These are phyloP conservation scores for Naganishia cerealis DNA, from an alignment of 1,284 basidiomycete genomes.

Conservation along the genomic window DNA sequence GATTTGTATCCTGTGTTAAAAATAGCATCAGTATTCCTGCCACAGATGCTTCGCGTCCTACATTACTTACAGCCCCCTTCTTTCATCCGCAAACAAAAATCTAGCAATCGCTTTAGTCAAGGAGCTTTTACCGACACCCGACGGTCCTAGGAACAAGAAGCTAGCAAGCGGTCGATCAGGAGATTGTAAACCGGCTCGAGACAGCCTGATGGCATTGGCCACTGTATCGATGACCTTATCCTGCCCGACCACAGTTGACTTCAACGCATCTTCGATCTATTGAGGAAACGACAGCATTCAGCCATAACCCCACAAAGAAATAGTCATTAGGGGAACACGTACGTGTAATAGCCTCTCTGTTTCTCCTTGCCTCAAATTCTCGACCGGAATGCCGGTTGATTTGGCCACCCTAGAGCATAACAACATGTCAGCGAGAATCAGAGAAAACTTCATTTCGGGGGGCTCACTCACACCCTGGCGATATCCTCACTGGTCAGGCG, in stretches of 20 bases:
- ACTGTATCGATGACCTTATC: constrained; percentile 77
- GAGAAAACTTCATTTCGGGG: neutral
- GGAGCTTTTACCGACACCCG: constrained; percentile 74
- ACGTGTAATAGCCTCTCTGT: constrained; percentile 85
- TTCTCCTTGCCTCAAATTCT: constrained; percentile 84
- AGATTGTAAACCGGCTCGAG: constrained; percentile 81
- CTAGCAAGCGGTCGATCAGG: constrained; percentile 84
- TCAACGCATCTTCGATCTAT: constrained; percentile 80
- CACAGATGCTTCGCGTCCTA: constrained; percentile 25
- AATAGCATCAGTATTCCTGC: neutral
- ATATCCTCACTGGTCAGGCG: constrained; percentile 86
- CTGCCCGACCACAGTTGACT: constrained; percentile 79
- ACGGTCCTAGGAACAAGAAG: constrained; percentile 85
- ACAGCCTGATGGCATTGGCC: constrained; percentile 84
- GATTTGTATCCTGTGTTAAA: constrained; percentile 67
- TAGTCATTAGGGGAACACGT: constrained; percentile 42
- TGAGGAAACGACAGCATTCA: constrained; percentile 3
- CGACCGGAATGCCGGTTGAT: constrained; percentile 86
- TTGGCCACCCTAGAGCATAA: constrained; percentile 62
- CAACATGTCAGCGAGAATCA: neutral
- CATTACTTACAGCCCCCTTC: constrained; percentile 68
- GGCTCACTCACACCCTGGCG: constrained; percentile 63
- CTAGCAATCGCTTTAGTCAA: constrained; percentile 79
- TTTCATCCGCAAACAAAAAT: constrained; percentile 85
- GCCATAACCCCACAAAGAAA: constrained; percentile 10